A percentile compares a stretch with the other conserved stretches of the same genome.
These are phyloP conservation scores for Tricholoma matsutake DNA, from an alignment of 768 basidiomycete species.

Conservation along the genomic window DNA sequence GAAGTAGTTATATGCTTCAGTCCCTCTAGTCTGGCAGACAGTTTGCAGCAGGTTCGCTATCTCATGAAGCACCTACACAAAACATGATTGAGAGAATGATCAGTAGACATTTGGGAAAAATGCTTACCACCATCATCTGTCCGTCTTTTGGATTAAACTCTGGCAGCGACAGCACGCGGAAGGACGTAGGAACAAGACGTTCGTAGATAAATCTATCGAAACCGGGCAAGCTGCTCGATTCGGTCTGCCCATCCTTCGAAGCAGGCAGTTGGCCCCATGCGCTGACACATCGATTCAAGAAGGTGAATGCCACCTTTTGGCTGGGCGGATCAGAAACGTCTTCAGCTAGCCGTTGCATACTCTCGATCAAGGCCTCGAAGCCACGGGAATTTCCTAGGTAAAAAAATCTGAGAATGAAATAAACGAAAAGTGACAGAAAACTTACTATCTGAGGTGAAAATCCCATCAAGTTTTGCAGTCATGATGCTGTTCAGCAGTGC, in stretches of 20 bases:
- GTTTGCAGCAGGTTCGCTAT: constrained; percentile 82
- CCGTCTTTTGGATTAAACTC: constrained; percentile 89
- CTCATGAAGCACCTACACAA: constrained; percentile 79
- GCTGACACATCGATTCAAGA: constrained; percentile 66
- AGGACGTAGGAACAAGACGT: constrained; percentile 75
- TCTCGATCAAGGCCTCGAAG: constrained; percentile 75
- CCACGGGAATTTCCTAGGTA: constrained; percentile 44
- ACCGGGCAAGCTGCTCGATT: constrained; percentile 62
- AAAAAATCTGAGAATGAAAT: background rate
- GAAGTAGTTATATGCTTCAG: constrained; percentile 83
- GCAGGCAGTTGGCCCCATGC: constrained; percentile 60
- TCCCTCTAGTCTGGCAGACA: constrained; percentile 70
- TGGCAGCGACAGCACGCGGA: constrained; percentile 73
- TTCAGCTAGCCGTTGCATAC: constrained; percentile 67
- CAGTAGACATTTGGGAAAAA: background rate
- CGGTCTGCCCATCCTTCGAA: constrained; percentile 32
- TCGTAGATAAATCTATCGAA: constrained; percentile 94
- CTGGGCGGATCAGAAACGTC: constrained; percentile 73
- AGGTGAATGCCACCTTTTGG: constrained; percentile 77
- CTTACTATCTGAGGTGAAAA: constrained; percentile 88
- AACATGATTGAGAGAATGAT: background rate
- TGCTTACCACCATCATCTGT: constrained; percentile 74
- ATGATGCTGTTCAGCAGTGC: constrained; percentile 77
- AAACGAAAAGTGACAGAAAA: constrained; percentile 3
- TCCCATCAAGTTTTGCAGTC: constrained; percentile 72